Evolutionary conservation across 2,329 filamentous ascomycete species (phyloP).

Genomic region (Neophaeococcomyces aloes): DNA sequence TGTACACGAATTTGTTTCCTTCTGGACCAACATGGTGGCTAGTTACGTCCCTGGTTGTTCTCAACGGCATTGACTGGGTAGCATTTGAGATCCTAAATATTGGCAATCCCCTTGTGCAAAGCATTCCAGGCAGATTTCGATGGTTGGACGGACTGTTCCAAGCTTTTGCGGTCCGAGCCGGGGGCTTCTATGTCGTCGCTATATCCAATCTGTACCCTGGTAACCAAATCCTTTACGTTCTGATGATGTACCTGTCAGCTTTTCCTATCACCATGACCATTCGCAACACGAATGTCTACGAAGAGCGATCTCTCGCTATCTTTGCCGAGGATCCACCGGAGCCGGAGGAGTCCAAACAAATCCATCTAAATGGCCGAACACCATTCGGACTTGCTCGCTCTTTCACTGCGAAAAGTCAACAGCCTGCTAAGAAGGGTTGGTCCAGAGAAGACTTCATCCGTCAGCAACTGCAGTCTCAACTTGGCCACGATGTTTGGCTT

Average conservation of each 20-base stretch:
- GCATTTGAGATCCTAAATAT: slow-evolving; percentile 48
- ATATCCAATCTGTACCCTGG: slow-evolving; percentile 47
- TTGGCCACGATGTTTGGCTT: slow-evolving; percentile 35
- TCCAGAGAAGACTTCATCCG: too few relatives aligned
- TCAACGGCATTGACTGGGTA: slow-evolving; percentile 46
- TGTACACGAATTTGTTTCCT: slow-evolving; percentile 54
- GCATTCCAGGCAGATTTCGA: slow-evolving; percentile 43
- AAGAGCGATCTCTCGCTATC: slow-evolving; percentile 44
- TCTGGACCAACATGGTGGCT: slow-evolving; percentile 50
- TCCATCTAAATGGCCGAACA: background rate
- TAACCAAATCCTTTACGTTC: slow-evolving; percentile 49
- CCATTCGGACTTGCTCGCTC: slow-evolving; percentile 29
- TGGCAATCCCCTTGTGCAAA: slow-evolving; percentile 39
- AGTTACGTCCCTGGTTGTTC: slow-evolving; percentile 38
- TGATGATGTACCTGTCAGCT: slow-evolving; percentile 58
- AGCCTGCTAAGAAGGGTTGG: slow-evolving; percentile 39
- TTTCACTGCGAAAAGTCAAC: too few relatives aligned
- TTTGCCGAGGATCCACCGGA: background rate
- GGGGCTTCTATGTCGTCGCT: slow-evolving; percentile 55
- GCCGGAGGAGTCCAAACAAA: background rate
- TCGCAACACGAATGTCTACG: slow-evolving; percentile 85
- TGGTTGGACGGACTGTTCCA: slow-evolving; percentile 54
- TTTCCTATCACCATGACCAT: slow-evolving; percentile 52
- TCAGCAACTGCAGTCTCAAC: too few relatives aligned
- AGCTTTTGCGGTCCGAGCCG: slow-evolving; percentile 54